Evolutionary conservation across 768 basidiomycete species (phyloP).

Genomic region (Leccinum barrowsii): DNA sequence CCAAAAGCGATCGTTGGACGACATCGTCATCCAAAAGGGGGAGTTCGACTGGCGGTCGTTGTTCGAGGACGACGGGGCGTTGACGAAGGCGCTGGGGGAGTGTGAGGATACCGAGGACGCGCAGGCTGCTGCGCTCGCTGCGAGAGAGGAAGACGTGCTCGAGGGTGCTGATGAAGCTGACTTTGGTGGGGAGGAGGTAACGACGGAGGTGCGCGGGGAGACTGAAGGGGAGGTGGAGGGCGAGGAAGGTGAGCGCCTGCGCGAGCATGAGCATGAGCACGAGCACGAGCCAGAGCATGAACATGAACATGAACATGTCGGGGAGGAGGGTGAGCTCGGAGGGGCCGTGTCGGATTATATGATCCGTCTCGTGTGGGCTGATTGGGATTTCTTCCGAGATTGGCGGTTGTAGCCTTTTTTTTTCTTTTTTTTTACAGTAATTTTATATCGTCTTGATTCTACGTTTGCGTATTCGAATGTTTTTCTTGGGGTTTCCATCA

Average conservation of each 20-base stretch:
- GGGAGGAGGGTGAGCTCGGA: conserved; percentile 49
- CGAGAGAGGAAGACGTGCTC: conserved; percentile 64
- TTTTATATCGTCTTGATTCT: neutral
- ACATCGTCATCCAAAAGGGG: conserved; percentile 88
- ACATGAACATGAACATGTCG: conserved; percentile 29
- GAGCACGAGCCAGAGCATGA: no score
- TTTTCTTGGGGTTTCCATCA: neutral
- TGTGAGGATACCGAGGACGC: conserved; percentile 89
- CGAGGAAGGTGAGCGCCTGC: conserved; percentile 33
- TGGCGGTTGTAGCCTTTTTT: conserved; percentile 50
- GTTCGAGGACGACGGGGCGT: conserved; percentile 58
- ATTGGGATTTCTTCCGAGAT: conserved; percentile 68
- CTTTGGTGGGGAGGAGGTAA: conserved; percentile 51
- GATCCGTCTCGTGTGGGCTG: conserved; percentile 59
- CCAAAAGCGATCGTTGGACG: conserved; percentile 90
- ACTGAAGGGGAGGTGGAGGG: conserved; percentile 36
- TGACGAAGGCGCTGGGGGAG: conserved; percentile 75
- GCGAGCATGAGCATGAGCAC: neutral
- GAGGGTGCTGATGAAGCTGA: conserved; percentile 81
- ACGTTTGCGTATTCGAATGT: neutral
- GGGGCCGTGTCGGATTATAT: conserved; percentile 85
- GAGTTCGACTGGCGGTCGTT: conserved; percentile 93
- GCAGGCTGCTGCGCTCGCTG: conserved; percentile 74
- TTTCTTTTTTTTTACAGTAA: neutral
- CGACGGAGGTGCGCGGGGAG: conserved; percentile 25